phyloP scores from a whole-genome alignment of 768 basidiomycete species.

The Pulveroboletus sp. region DNA sequence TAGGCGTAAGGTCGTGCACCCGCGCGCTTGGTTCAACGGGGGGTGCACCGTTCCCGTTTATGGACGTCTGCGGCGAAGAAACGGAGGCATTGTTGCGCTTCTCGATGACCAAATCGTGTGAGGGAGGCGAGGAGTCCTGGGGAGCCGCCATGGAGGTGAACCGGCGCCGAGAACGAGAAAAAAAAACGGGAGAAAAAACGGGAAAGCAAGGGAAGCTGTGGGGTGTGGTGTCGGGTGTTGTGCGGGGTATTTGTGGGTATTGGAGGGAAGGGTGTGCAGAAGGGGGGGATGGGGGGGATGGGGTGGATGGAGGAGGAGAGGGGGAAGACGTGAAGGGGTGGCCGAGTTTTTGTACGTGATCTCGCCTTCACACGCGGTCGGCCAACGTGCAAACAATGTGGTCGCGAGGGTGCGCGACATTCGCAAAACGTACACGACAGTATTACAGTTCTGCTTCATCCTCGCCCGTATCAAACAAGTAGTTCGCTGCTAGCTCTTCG shows the following conservation, averaged over 20 bases:
- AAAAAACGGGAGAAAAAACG: neutral
- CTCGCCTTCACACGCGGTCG: slow-evolving; percentile 25
- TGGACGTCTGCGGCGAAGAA: slow-evolving; percentile 16
- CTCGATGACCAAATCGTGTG: slow-evolving; percentile 16
- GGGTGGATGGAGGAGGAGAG: slow-evolving; percentile 11
- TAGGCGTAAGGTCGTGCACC: slow-evolving; percentile 27
- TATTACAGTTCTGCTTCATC: slow-evolving; percentile 23
- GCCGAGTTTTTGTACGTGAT: slow-evolving; percentile 29
- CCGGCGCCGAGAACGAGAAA: neutral
- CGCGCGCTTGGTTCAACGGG: slow-evolving; percentile 19
- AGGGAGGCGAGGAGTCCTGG: slow-evolving; percentile 15
- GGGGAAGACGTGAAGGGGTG: slow-evolving; percentile 19
- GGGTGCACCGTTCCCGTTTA: slow-evolving; percentile 24
- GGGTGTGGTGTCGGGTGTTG: neutral
- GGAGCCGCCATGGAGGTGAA: slow-evolving; percentile 21
- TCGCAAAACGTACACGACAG: slow-evolving; percentile 2
- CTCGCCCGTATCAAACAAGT: slow-evolving; percentile 76
- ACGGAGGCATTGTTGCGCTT: slow-evolving; percentile 19
- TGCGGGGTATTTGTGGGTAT: slow-evolving; percentile 29
- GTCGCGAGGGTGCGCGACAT: neutral
- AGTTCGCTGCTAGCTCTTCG: slow-evolving; percentile 94
- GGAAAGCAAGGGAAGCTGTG: neutral
- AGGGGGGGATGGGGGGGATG: slow-evolving; percentile 3
- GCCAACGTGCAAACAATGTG: slow-evolving; percentile 28
- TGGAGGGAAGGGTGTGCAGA: neutral